Evolutionary conservation across 176 grass and related monocot species (phyloP).

Genomic region (Ensete ventricosum): DNA sequence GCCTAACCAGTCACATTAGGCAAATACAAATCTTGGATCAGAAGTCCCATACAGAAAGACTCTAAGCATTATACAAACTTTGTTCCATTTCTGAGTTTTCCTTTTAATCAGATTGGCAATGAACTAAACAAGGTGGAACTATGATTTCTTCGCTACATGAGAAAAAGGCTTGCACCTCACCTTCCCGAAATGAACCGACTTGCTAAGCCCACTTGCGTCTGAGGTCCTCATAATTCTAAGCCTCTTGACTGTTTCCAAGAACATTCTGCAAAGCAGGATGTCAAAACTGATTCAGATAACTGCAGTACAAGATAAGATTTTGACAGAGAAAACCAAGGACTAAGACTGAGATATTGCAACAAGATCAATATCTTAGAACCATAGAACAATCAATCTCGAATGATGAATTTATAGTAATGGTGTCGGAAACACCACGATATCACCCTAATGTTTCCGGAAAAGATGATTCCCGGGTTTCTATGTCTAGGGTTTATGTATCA

Average conservation of each 20-base stretch:
- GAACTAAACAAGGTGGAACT: neutral
- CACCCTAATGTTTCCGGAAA: no score
- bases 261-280: slow-evolving; percentile 25
- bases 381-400: no score
- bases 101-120: no score
- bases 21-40: neutral
- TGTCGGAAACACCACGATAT: neutral
- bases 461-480: no score
- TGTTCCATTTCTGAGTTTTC: no score
- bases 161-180: neutral
- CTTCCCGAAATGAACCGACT: neutral
- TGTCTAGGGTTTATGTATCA: no score
- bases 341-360: neutral
- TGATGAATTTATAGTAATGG: no score
- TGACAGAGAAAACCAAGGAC: slow-evolving; percentile 4
- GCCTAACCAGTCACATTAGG: neutral
- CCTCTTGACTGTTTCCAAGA: slow-evolving; percentile 33
- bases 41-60: no score
- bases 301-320: neutral
- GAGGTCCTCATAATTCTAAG: slow-evolving; percentile 44
- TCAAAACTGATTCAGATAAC: neutral
- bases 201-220: slow-evolving; percentile 24
- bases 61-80: no score
- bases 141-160: neutral
- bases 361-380: no score